Evolutionary conservation across 768 basidiomycete genomes (phyloP), one percentile per base, ranked within the genome.

Genomic region (Saitozyma podzolica): DNA sequence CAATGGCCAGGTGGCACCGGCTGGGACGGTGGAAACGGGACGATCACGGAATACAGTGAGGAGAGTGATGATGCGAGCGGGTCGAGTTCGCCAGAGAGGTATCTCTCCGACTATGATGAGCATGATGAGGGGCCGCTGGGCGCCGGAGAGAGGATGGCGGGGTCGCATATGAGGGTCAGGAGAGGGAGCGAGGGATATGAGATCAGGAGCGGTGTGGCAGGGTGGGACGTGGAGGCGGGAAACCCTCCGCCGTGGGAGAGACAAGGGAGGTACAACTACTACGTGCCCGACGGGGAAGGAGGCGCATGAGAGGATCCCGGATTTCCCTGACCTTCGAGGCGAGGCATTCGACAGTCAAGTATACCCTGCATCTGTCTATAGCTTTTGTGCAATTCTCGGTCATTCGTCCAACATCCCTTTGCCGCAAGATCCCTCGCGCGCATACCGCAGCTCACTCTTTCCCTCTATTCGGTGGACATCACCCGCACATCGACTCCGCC

Each of bases 141-240:
- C 9, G 19, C 37, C 6, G 29, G 29, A 29, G 13, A 55, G 60
- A 50, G 29, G 61, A 40, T 50, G 45, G 58, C 9, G 42, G 50
- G 58, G 58, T 56, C 53, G 48, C 42, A 41, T 14, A 50, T 19
- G 8, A 50, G 71, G 54, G 63, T 77, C 17, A 63, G 78, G 40
- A 50, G 68, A 63, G 78, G 78, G 10, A 79, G 78, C 67, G 78
- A 79, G 54, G 78, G 78, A 6, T 76, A 63, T 59, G 78, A 79
- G 54, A 70, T 79, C 3, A 55, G 66, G 37, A 58, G 71, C 0
- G 58, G 40, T 16, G 54, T 47, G 14, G 43, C 53, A 2, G 45
- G 43, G 29, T 57, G 56, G 56, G 45, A 57, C 6, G 43, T 50
- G 19, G 50, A 53, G 29, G 11, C 42, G 40, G 49, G 55, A 16